A percentile compares a stretch with the other conserved stretches of the same genome.
These are phyloP conservation scores for Hypoxylon rubiginosum DNA, from an alignment of 2,329 filamentous ascomycete genomes.

Conservation along the genomic window DNA sequence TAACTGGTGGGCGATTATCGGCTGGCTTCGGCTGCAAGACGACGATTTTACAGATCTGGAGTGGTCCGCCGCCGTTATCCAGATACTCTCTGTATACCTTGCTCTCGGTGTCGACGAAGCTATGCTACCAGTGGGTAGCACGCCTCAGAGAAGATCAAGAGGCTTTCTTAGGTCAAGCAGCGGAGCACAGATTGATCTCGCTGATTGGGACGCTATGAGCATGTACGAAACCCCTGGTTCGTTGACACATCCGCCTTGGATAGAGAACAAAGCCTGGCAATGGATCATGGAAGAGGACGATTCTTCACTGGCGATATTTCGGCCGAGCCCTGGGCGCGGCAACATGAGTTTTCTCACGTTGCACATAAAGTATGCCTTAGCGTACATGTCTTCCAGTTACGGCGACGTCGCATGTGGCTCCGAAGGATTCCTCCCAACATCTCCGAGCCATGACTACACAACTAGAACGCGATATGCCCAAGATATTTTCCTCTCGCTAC, in stretches of 20 bases:
- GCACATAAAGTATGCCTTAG: constrained; percentile 71
- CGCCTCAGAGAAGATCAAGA: constrained; percentile 42
- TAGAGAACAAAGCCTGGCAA: constrained; percentile 75
- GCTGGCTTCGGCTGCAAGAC: constrained; percentile 72
- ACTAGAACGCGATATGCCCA: constrained; percentile 72
- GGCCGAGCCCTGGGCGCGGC: constrained; percentile 43
- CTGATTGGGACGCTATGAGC: constrained; percentile 64
- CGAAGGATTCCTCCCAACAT: constrained; percentile 76
- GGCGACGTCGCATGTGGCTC: constrained; percentile 67
- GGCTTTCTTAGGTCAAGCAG: constrained; percentile 51
- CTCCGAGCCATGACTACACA: constrained; percentile 64
- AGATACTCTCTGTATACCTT: constrained; percentile 74
- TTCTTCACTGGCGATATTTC: constrained; percentile 48
- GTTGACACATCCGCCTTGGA: constrained; percentile 66
- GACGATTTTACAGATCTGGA: constrained; percentile 67
- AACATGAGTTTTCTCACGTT: constrained; percentile 59
- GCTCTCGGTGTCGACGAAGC: constrained; percentile 62
- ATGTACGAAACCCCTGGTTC: constrained; percentile 62
- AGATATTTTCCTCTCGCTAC: constrained; percentile 80
- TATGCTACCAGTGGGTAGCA: constrained; percentile 42
- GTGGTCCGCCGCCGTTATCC: constrained; percentile 76
- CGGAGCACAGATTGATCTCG: constrained; percentile 49
- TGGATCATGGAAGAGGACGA: constrained; percentile 75
- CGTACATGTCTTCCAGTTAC: constrained; percentile 73
- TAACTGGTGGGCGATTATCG: constrained; percentile 80